Conservation (phyloP, 768 basidiomycete genomes). For the Postia placenta region DNA sequence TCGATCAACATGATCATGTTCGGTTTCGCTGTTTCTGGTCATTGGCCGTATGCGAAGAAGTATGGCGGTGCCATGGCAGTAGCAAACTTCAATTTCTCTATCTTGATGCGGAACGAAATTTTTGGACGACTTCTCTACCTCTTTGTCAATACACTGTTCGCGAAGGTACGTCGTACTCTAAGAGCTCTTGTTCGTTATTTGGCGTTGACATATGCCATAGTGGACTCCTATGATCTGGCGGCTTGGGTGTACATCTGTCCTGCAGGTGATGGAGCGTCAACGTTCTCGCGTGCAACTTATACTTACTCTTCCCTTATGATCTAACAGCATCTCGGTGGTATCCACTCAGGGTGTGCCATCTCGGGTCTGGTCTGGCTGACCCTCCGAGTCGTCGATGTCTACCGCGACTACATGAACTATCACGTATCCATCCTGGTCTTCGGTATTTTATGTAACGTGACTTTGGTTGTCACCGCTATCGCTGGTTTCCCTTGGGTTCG, state of each 20-base stretch:
- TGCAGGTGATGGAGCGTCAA: slow-evolving; percentile 37
- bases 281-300: slow-evolving; percentile 5
- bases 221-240: slow-evolving; percentile 73
- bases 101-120: slow-evolving; percentile 77
- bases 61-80: slow-evolving; percentile 69
- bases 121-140: slow-evolving; percentile 75
- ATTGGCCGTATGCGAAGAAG: slow-evolving; percentile 60
- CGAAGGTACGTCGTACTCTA: slow-evolving; percentile 44
- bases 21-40: slow-evolving; percentile 51
- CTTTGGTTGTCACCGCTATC: slow-evolving; percentile 51
- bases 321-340: slow-evolving; percentile 73
- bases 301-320: too few relatives aligned
- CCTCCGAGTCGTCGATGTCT: slow-evolving; percentile 54
- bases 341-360: slow-evolving; percentile 70
- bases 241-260: slow-evolving; percentile 64
- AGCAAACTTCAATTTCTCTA: slow-evolving; percentile 66
- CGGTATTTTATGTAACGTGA: slow-evolving; percentile 53
- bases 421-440: slow-evolving; percentile 53
- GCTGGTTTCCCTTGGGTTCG: slow-evolving; percentile 77
- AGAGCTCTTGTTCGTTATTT: neutral
- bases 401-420: slow-evolving; percentile 40
- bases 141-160: slow-evolving; percentile 65
- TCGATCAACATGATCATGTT: slow-evolving; percentile 55
- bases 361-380: slow-evolving; percentile 69
- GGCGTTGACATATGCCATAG: slow-evolving; percentile 25